These are phyloP conservation scores for Glomus cerebriforme DNA, from an alignment of 192 early-diverging fungal species.

Conservation along the genomic window DNA sequence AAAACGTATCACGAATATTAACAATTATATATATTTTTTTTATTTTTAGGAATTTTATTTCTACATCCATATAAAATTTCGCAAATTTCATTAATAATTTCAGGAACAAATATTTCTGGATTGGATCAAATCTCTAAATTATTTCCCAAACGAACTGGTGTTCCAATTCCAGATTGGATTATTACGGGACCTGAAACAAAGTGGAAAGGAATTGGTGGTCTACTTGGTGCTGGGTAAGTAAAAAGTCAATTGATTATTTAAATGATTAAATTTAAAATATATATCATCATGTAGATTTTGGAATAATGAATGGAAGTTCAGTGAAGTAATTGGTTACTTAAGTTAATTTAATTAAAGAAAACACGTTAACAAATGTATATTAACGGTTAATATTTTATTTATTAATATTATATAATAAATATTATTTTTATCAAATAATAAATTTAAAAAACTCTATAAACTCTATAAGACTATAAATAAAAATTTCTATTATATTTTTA, in stretches of 20 bases:
- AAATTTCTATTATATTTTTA: no score
- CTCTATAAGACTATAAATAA: neutral
- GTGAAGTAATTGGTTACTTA: constrained; percentile 34
- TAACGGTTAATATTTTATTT: no score
- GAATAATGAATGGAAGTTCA: constrained; percentile 35
- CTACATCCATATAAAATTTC: constrained; percentile 39
- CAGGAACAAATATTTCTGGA: constrained; percentile 46
- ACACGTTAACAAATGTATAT: no score
- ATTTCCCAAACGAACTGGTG: constrained; percentile 54
- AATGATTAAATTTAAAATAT: no score
- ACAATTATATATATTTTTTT: neutral
- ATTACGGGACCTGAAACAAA: constrained; percentile 49
- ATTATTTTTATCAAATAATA: no score
- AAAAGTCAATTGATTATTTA: no score
- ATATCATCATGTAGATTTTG: constrained; percentile 32
- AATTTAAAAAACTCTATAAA: no score
- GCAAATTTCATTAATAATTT: constrained; percentile 46
- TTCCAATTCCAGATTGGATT: constrained; percentile 56
- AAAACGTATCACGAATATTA: neutral
- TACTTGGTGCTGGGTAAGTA: constrained; percentile 53
- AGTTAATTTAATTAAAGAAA: no score
- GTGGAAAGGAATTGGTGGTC: constrained; percentile 53
- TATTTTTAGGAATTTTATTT: constrained; percentile 44
- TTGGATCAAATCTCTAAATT: constrained; percentile 43
- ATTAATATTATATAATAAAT: no score